Percentiles rank a stretch among this genome's conserved stretches.
phyloP scores from a whole-genome alignment of 1,284 basidiomycete genomes.

The Moniliophthora roreri region DNA sequence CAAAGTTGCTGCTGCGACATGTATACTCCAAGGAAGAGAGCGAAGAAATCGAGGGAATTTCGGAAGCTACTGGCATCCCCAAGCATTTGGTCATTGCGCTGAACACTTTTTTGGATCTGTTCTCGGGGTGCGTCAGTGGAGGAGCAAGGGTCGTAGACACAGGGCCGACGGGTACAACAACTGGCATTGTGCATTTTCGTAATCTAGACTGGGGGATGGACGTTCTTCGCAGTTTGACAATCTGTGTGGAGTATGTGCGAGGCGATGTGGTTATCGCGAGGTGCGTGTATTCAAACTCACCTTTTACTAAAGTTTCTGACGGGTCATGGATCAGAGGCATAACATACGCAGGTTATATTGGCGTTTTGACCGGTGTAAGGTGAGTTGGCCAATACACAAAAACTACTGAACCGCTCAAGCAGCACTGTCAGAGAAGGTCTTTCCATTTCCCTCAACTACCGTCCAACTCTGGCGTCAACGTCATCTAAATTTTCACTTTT shows the following conservation, averaged over 20 bases:
- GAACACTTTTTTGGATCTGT: constrained; percentile 36
- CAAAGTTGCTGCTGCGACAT: constrained; percentile 24
- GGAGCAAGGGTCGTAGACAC: constrained; percentile 25
- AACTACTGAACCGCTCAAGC: neutral
- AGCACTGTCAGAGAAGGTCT: constrained; percentile 24
- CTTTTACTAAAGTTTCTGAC: too few relatives aligned
- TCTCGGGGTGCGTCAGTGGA: constrained; percentile 35
- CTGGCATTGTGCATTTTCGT: constrained; percentile 33
- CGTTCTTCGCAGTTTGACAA: constrained; percentile 28
- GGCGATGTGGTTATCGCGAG: constrained; percentile 29
- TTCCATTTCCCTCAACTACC: constrained; percentile 35
- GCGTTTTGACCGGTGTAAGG: constrained; percentile 32
- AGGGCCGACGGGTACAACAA: constrained; percentile 10
- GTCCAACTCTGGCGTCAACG: constrained; percentile 24
- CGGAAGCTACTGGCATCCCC: constrained; percentile 23
- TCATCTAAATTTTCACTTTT: constrained; percentile 19
- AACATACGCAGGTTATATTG: constrained; percentile 37
- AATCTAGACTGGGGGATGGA: constrained; percentile 37
- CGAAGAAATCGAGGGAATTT: constrained; percentile 31
- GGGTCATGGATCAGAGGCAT: constrained; percentile 14
- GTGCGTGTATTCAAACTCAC: constrained; percentile 10
- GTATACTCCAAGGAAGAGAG: constrained; percentile 32
- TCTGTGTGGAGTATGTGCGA: constrained; percentile 31
- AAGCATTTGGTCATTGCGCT: constrained; percentile 29
- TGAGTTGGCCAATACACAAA: neutral